Evolutionary conservation across 2,329 filamentous ascomycete genomes (phyloP).

Genomic region (Monosporascus sp.): DNA sequence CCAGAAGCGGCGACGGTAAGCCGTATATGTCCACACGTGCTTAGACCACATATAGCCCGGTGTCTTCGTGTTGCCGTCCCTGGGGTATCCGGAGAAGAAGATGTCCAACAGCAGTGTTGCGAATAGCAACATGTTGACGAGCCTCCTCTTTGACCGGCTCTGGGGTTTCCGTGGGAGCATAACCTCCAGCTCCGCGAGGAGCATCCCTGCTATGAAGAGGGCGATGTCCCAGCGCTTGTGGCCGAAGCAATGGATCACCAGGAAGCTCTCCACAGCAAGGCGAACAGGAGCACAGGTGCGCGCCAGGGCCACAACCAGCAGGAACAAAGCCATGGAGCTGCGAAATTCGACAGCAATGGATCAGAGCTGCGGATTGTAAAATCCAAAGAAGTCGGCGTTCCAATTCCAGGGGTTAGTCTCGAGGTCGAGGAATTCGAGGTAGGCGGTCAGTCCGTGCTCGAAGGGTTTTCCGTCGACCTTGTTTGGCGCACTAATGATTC

Average conservation of each 20-base stretch:
- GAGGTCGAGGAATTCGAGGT: constrained; percentile 22
- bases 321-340: constrained; percentile 28
- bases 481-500: constrained; percentile 16
- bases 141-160: constrained; percentile 9
- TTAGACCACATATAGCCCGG: constrained; percentile 22
- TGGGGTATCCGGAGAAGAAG: constrained; percentile 23
- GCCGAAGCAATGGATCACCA: constrained; percentile 19
- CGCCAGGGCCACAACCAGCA: constrained; percentile 23
- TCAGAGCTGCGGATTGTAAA: constrained; percentile 29
- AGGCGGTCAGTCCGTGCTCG: constrained; percentile 17
- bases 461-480: constrained; percentile 20
- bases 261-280: constrained; percentile 16
- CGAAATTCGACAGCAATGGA: constrained; percentile 30
- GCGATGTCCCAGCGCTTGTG: constrained; percentile 25
- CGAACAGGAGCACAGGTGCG: constrained; percentile 20
- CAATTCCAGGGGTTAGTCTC: constrained; percentile 26
- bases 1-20: constrained; percentile 26
- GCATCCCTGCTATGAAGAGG: constrained; percentile 24
- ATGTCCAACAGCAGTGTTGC: constrained; percentile 16
- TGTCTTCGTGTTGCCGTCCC: constrained; percentile 20
- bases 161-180: constrained; percentile 15
- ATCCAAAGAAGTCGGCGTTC: constrained; percentile 20
- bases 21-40: constrained; percentile 22
- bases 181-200: constrained; percentile 22
- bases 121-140: constrained; percentile 15